phyloP scores from a whole-genome alignment of 768 basidiomycete species.

The Arthromyces matolae region DNA sequence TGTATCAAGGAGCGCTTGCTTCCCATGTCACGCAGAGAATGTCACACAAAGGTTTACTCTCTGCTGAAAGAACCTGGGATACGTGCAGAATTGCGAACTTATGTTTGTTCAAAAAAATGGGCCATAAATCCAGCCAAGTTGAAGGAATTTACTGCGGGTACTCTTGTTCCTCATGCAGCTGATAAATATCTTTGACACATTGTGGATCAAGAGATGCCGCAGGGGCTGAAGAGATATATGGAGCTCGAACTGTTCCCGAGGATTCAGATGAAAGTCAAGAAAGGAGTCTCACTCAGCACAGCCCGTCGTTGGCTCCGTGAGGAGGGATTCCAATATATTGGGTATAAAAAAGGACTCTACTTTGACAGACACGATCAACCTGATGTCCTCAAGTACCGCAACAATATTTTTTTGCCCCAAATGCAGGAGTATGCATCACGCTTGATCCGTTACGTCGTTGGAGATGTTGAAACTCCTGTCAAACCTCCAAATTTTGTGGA shows the following conservation, averaged over 20 bases:
- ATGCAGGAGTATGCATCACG: constrained; percentile 18
- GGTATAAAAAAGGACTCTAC: constrained; percentile 31
- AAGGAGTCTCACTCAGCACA: constrained; percentile 28
- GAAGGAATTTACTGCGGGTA: constrained; percentile 20
- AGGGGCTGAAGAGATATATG: constrained; percentile 29
- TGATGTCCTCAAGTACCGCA: constrained; percentile 31
- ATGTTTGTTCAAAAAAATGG: constrained; percentile 32
- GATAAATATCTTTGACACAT: constrained; percentile 26
- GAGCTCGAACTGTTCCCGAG: constrained; percentile 30
- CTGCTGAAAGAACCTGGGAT: constrained; percentile 26
- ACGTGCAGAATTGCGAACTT: constrained; percentile 25
- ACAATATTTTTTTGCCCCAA: constrained; percentile 22
- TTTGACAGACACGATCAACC: constrained; percentile 33
- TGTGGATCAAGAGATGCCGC: constrained; percentile 31
- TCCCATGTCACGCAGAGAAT: constrained; percentile 22
- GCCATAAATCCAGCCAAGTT: constrained; percentile 31
- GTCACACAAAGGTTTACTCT: constrained; percentile 25
- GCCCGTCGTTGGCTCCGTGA: too few relatives aligned
- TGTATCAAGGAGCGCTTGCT: constrained; percentile 23
- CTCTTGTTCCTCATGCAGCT: constrained; percentile 23
- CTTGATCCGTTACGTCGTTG: constrained; percentile 19
- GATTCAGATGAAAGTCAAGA: constrained; percentile 23
- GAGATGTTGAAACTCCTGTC: constrained; percentile 14
- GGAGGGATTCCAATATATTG: too few relatives aligned
- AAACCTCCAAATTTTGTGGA: constrained; percentile 17